These are phyloP conservation scores for Zygotorulaspora florentina DNA, from an alignment of 805 yeast genomes.

Conservation along the genomic window DNA sequence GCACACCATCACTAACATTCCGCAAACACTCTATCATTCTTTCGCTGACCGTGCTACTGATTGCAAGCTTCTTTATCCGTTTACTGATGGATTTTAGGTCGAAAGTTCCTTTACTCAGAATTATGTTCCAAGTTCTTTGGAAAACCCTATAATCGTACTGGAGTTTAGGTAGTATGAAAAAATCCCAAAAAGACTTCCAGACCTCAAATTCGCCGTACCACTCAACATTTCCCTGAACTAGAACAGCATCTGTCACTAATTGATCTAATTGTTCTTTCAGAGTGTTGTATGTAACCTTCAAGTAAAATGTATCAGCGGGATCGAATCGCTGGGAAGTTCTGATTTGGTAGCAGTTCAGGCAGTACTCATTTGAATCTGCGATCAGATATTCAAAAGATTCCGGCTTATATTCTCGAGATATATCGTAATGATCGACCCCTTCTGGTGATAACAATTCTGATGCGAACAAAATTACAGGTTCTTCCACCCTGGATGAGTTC, in stretches of 20 bases:
- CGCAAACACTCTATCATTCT: constrained; percentile 20
- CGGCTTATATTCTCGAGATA: constrained; percentile 22
- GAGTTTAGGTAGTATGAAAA: constrained; percentile 19
- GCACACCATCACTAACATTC: constrained; percentile 17
- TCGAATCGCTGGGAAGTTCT: constrained; percentile 16
- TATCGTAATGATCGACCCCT: constrained; percentile 13
- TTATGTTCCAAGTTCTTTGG: constrained; percentile 12
- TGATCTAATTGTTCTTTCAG: constrained; percentile 28
- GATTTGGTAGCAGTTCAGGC: constrained; percentile 27
- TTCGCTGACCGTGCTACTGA: constrained; percentile 14
- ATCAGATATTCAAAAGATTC: constrained; percentile 17
- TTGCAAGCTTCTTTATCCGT: constrained; percentile 3
- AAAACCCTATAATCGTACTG: constrained; percentile 24
- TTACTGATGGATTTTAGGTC: constrained; percentile 3
- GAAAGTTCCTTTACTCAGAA: constrained; percentile 4
- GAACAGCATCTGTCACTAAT: constrained; percentile 25
- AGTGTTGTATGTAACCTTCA: constrained; percentile 24
- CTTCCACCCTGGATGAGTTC: constrained; percentile 23
- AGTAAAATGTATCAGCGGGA: constrained; percentile 20
- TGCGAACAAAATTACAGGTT: constrained; percentile 24
- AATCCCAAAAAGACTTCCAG: constrained; percentile 29
- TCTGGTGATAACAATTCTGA: constrained; percentile 14
- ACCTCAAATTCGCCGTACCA: constrained; percentile 23
- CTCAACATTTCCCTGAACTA: constrained; percentile 27
- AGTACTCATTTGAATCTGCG: constrained; percentile 21